Evolutionary conservation across 176 grass and related monocot genomes (phyloP).

Genomic region (Eleusine coracana): DNA sequence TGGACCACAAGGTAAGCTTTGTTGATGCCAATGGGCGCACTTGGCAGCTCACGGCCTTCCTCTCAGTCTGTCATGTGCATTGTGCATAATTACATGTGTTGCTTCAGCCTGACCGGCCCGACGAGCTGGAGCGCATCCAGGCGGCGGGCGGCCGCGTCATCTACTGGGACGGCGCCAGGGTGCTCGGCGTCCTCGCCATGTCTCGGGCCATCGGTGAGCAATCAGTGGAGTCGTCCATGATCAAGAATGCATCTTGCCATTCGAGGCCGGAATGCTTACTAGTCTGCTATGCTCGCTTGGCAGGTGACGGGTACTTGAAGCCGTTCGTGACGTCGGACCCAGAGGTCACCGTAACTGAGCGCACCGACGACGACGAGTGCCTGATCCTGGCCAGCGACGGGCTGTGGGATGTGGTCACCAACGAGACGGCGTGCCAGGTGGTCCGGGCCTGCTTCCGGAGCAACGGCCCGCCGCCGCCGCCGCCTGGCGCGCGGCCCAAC

Average conservation of each 20-base stretch:
- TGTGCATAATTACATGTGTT: neutral
- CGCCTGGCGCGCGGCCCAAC: neutral
- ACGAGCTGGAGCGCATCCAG: slow-evolving; percentile 66
- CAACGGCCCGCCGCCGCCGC: slow-evolving; percentile 25
- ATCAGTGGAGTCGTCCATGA: too few relatives aligned
- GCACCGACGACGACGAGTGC: slow-evolving; percentile 55
- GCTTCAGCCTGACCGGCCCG: slow-evolving; percentile 64
- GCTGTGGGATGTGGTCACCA: slow-evolving; percentile 69
- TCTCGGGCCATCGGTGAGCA: slow-evolving; percentile 71
- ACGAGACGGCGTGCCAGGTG: slow-evolving; percentile 61
- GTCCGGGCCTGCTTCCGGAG: slow-evolving; percentile 49
- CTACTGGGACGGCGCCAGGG: slow-evolving; percentile 70
- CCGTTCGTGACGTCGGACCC: slow-evolving; percentile 69
- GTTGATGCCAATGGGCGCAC: neutral
- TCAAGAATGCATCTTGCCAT: neutral
- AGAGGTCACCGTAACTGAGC: slow-evolving; percentile 58
- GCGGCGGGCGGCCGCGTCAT: slow-evolving; percentile 64
- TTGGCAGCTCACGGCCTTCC: neutral
- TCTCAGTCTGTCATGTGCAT: neutral
- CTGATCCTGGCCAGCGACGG: slow-evolving; percentile 78
- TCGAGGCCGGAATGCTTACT: neutral
- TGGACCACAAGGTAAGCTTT: slow-evolving; percentile 62
- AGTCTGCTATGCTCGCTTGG: neutral
- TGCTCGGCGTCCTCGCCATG: slow-evolving; percentile 78
- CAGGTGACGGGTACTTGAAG: slow-evolving; percentile 74